Evolutionary conservation across 108 stramenopile genomes (phyloP).

Genomic region (Fragilaria crotonensis): DNA sequence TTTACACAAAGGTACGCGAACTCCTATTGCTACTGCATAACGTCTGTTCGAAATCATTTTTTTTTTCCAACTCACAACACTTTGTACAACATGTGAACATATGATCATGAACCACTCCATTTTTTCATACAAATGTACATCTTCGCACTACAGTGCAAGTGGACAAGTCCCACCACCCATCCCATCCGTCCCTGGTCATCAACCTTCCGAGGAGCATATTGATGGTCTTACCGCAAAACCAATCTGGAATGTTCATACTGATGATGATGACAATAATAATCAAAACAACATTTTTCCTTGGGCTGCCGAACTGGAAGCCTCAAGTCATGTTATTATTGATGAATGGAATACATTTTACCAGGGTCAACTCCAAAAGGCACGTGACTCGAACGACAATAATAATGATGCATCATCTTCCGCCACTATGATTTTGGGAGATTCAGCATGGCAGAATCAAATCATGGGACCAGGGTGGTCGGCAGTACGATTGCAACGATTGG

Average conservation of each 20-base stretch:
- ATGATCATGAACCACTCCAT: background rate
- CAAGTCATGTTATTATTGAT: constrained; percentile 60
- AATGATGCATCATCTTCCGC: too few species aligned
- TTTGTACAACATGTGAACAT: background rate
- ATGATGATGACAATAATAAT: too few species aligned
- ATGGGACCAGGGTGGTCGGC: constrained; percentile 93
- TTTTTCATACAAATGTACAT: background rate
- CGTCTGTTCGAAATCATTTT: too few species aligned
- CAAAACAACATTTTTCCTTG: constrained; percentile 88
- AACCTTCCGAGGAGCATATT: constrained; percentile 87
- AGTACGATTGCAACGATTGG: constrained; percentile 82
- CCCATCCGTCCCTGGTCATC: constrained; percentile 43
- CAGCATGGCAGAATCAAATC: constrained; percentile 76
- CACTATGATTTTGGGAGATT: constrained; percentile 65
- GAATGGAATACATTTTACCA: too few species aligned
- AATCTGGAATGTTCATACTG: constrained; percentile 65
- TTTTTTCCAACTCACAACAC: too few species aligned
- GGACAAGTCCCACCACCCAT: constrained; percentile 43
- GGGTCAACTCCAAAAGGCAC: constrained; percentile 40
- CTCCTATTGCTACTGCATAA: too few species aligned
- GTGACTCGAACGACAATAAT: constrained; percentile 15
- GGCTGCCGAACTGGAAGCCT: constrained; percentile 70
- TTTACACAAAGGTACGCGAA: constrained; percentile 43
- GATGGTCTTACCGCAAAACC: constrained; percentile 86
- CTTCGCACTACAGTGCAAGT: constrained; percentile 26